Evolutionary conservation across 345 rosid species (phyloP), one percentile per base, ranked within the genome.

Genomic region (Eucalyptus pumila): DNA sequence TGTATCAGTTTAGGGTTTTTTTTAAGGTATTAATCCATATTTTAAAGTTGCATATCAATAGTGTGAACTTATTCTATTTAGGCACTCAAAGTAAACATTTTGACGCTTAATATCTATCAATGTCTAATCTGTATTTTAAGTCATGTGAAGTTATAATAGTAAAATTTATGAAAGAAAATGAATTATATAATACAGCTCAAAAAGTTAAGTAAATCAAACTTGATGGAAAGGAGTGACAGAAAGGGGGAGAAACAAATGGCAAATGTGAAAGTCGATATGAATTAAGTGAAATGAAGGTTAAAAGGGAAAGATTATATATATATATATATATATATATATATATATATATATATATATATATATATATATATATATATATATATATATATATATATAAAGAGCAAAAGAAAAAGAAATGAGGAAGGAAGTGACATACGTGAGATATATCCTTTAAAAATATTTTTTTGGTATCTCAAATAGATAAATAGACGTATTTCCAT

Each of bases 381-480:
- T 0, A 51, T 1, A 48, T 48, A 32, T 15, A 34, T 17, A 51
- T 51, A 52, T 0, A 50, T 0, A 51, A 14, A 2, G 24, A 34
- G 37, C 26, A 72, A 37, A 3, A 34, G 14, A 19, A 69, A 26
- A 34, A 34, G 26, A 37, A 76, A 11, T 4, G 8, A 72, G 26
- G 27, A 11, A 19, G 3, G 26, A 37, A 34, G 81, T 72, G 81
- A 76, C 83, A 6, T 76, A 12, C 15, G 15, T 40, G 8, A 11
- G 8, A 11, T 6, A 37, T 21, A 2, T 40, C 47, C 47, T 40
- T 21, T 11, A 40, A 76, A 76, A 76, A 40, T 40, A 24, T 21
- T 23, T 3, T 11, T 76, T 76, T 11, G 2, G 30, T 37, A 21
- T 11, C 6, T 76, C 13, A 2, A 40, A 40, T 6, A 21, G 83